Evolutionary conservation across 108 stramenopile genomes (phyloP).

Genomic region (Craspedostauros australis): DNA sequence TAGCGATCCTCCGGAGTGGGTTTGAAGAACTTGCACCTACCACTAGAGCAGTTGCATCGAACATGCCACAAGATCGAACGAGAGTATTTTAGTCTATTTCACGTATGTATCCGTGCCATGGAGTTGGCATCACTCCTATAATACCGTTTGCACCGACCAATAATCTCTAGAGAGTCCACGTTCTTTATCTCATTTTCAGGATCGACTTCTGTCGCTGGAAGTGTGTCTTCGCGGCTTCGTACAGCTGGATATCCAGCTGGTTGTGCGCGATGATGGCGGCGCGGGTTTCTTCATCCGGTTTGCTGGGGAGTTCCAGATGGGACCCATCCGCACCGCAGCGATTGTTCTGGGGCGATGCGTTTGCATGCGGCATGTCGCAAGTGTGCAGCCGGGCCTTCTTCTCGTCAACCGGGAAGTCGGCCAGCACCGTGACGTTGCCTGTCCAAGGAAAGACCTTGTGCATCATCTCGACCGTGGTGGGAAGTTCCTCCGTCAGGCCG

Average conservation of each 20-base stretch:
- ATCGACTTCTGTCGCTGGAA: slow-evolving; percentile 64
- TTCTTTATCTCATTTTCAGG: too few species aligned
- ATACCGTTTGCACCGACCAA: too few species aligned
- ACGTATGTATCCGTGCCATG: too few species aligned
- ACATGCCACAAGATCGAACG: too few species aligned
- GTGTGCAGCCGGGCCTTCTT: too few species aligned
- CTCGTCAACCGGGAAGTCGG: slow-evolving; percentile 3
- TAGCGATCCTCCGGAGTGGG: too few species aligned
- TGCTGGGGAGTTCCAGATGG: slow-evolving; percentile 51
- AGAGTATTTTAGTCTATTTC: too few species aligned
- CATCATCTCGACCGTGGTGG: slow-evolving; percentile 33
- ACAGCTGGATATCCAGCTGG: slow-evolving; percentile 58
- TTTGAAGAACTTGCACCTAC: too few species aligned
- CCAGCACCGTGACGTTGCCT: slow-evolving; percentile 13
- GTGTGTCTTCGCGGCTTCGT: slow-evolving; percentile 52
- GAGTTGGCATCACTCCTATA: too few species aligned
- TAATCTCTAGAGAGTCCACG: too few species aligned
- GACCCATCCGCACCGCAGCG: slow-evolving; percentile 32
- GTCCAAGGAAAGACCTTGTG: slow-evolving; percentile 65
- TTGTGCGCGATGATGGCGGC: slow-evolving; percentile 49
- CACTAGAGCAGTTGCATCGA: too few species aligned
- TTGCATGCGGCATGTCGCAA: slow-evolving; percentile 51
- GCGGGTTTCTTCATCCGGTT: slow-evolving; percentile 60
- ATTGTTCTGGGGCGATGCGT: slow-evolving; percentile 46
- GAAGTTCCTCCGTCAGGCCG: slow-evolving; percentile 60